Evolutionary conservation across 768 basidiomycete species (phyloP).

Genomic region (Leccinum disarticulatum): DNA sequence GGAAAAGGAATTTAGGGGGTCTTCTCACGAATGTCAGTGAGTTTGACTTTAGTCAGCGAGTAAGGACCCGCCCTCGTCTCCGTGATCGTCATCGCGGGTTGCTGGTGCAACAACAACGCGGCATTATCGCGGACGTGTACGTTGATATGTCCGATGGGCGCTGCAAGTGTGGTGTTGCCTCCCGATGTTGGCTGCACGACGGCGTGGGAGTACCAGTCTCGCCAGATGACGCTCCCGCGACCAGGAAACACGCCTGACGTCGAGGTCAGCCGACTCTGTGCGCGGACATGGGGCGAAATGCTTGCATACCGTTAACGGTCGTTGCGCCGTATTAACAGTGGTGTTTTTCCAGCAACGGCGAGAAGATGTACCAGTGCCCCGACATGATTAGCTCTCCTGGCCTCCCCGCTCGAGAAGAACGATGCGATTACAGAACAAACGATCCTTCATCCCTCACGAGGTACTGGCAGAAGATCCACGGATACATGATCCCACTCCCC

Average conservation of each 20-base stretch:
- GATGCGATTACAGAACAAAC: constrained; percentile 23
- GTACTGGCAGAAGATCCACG: constrained; percentile 26
- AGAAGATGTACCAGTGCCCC: constrained; percentile 18
- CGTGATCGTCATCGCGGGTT: constrained; percentile 61
- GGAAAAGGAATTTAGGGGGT: too few species aligned
- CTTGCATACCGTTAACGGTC: constrained; percentile 57
- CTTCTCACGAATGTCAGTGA: too few species aligned
- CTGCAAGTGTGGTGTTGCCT: constrained; percentile 47
- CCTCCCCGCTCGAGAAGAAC: not conserved
- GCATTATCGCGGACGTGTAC: constrained; percentile 69
- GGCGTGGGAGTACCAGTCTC: constrained; percentile 70
- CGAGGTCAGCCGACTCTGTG: not conserved
- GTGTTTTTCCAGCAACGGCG: constrained; percentile 20
- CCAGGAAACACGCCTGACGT: constrained; percentile 61
- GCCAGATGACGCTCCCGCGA: constrained; percentile 54
- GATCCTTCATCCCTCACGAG: constrained; percentile 29
- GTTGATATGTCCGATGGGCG: constrained; percentile 71
- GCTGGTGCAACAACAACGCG: constrained; percentile 57
- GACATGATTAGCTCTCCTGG: not conserved
- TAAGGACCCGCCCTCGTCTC: constrained; percentile 63
- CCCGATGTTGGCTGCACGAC: constrained; percentile 43
- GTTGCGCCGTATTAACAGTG: constrained; percentile 44
- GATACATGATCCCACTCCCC: constrained; percentile 16
- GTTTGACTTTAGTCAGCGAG: constrained; percentile 41
- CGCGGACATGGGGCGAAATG: not conserved